These are phyloP conservation scores for Aspergillus ustus DNA, from an alignment of 2,329 filamentous ascomycete species.

Conservation along the genomic window DNA sequence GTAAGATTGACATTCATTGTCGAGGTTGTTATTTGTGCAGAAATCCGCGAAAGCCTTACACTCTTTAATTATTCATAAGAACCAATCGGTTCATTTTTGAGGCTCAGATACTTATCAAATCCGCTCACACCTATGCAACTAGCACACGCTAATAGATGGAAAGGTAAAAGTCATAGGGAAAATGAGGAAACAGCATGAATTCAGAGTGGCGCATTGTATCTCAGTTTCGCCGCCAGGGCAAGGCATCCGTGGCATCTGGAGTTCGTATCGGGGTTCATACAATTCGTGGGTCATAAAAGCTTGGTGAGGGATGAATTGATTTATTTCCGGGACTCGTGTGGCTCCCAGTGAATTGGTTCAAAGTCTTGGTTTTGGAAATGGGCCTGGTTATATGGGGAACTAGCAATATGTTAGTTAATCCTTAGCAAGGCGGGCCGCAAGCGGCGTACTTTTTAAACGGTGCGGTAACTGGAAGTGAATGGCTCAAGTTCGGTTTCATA, in stretches of 20 bases:
- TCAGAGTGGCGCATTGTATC: neutral
- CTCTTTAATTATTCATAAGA: slow-evolving; percentile 3
- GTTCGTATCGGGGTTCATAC: neutral
- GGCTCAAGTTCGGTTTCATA: slow-evolving; percentile 46
- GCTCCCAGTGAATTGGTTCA: slow-evolving; percentile 51
- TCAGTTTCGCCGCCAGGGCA: neutral
- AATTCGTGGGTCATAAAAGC: slow-evolving; percentile 5
- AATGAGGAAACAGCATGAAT: slow-evolving; percentile 3
- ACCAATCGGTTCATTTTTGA: neutral
- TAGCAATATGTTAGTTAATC: slow-evolving; percentile 23
- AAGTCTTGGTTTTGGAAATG: slow-evolving; percentile 53
- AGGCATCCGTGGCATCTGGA: neutral
- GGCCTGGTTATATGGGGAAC: slow-evolving; percentile 51
- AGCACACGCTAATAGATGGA: slow-evolving; percentile 23
- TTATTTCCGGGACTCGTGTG: slow-evolving; percentile 43
- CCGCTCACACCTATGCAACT: slow-evolving; percentile 30
- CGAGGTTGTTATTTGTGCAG: neutral
- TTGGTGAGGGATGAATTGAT: neutral
- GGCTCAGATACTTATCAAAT: neutral
- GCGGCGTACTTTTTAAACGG: slow-evolving; percentile 47
- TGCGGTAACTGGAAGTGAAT: slow-evolving; percentile 45
- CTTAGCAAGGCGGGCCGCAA: neutral
- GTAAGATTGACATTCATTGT: neutral
- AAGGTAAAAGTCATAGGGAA: slow-evolving; percentile 3
- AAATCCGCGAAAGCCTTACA: neutral